Evolutionary conservation across 768 basidiomycete species (phyloP), one percentile per base, ranked within the genome.

Genomic region (Podaxis carcinomalis): DNA sequence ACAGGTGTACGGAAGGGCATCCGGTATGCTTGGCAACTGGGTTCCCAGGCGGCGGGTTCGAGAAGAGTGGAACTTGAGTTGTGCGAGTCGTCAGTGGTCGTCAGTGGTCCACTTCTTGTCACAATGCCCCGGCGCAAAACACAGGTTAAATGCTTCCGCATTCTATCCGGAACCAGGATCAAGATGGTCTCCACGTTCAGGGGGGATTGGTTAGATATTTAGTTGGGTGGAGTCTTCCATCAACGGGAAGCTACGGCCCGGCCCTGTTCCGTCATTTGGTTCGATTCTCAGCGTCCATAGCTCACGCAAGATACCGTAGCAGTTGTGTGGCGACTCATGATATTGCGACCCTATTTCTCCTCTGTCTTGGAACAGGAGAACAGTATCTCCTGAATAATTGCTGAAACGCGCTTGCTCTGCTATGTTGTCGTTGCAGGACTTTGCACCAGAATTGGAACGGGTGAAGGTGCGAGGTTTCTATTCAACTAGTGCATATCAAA

Each of bases 291-390:
- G 16, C 55, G 39, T 40, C 7, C 42, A 23, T 1, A 19, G 23
- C 4, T 19, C 46, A 50, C 57, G 25, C 46, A 25, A 28, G 16
- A 32, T 13, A 40, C 53, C 27, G 16, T 28, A 21, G 40, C n/a
- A 25, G 42, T 16, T 16, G 21, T 14, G 9, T 14, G 14, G 51
- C 35, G 21, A 53, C 40, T 32, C 40, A 60, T 60, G 51, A 51
- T 21, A 42, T 36, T 51, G n/a, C 57, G 49, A 51, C 51, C 59
- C 51, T 60, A 32, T 23, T 23, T 5, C 57, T 36, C 32, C 47
- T 37, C 36, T 39, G 28, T 9, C 11, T 21, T 23, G 37, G 40
- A 35, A 19, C 52, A 39, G 46, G 40, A 47, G 56, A 36, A 57
- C 47, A 50, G 5, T 11, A 9, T 57, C 56, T 36, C 56, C 47